phyloP scores from a whole-genome alignment of 495 filamentous ascomycete genomes.

The Trichocladium antarcticum region DNA sequence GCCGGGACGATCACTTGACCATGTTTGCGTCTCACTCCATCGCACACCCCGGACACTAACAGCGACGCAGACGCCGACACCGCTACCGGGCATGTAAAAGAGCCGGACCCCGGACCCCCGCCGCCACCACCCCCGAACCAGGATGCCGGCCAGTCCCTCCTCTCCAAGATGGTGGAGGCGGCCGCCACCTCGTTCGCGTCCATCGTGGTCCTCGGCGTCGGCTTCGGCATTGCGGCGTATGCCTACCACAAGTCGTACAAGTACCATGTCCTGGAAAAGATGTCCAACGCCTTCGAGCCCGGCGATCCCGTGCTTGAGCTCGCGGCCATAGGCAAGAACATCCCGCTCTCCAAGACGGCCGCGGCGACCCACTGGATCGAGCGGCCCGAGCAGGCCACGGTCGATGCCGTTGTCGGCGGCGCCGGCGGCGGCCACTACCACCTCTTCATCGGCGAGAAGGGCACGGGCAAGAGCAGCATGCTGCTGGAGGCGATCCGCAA shows the following conservation, averaged over 20 bases:
- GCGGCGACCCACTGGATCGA: slow-evolving; percentile 69
- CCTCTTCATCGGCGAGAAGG: slow-evolving; percentile 91
- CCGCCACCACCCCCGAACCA: slow-evolving; percentile 15
- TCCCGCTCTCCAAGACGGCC: slow-evolving; percentile 36
- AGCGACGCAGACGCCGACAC: not conserved
- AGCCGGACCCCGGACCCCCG: not conserved
- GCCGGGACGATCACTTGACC: too few species aligned
- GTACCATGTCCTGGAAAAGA: slow-evolving; percentile 73
- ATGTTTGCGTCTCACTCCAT: too few species aligned
- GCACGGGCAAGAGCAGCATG: slow-evolving; percentile 93
- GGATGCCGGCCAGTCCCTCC: slow-evolving; percentile 27
- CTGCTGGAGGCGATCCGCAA: slow-evolving; percentile 87
- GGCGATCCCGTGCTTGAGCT: slow-evolving; percentile 87
- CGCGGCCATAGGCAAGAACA: slow-evolving; percentile 56
- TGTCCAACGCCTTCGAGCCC: slow-evolving; percentile 82
- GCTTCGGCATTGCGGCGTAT: slow-evolving; percentile 63
- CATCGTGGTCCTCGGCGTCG: slow-evolving; percentile 65
- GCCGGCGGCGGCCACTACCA: slow-evolving; percentile 67
- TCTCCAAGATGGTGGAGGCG: slow-evolving; percentile 70
- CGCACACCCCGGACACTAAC: not conserved
- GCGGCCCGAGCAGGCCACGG: slow-evolving; percentile 65
- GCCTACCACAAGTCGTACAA: slow-evolving; percentile 86
- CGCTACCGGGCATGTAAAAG: not conserved
- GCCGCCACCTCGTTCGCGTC: slow-evolving; percentile 82
- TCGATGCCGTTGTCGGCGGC: slow-evolving; percentile 70